Conservation (phyloP, 2,329 filamentous ascomycete genomes). For the Dothideomycetidae sp. region DNA sequence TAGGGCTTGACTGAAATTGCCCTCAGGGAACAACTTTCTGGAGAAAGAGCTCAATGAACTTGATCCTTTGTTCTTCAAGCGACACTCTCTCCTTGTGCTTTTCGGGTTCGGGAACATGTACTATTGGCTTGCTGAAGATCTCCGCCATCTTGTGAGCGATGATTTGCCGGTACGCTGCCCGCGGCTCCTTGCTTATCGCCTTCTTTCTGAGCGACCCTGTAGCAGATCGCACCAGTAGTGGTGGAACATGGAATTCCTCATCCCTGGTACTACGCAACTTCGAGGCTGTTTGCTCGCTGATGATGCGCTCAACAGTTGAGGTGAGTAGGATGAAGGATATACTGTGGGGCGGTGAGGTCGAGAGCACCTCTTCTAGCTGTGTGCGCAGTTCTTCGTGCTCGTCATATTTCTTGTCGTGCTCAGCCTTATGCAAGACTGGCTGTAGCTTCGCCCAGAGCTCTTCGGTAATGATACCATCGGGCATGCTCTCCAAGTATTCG, state of each 20-base stretch:
- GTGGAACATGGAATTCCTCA: conserved; percentile 15
- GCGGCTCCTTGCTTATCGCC: conserved; percentile 31
- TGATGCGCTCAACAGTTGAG: conserved; percentile 53
- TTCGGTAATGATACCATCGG: conserved; percentile 63
- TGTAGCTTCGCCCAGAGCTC: conserved; percentile 58
- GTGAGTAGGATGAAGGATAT: conserved; percentile 82
- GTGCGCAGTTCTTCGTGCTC: conserved; percentile 43
- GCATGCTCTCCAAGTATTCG: conserved; percentile 58
- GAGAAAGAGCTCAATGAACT: conserved; percentile 58
- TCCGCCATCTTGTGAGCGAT: conserved; percentile 50
- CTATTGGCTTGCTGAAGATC: conserved; percentile 49
- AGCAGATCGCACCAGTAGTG: conserved; percentile 15
- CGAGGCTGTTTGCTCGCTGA: conserved; percentile 36
- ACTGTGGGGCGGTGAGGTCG: conserved; percentile 60
- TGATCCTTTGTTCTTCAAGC: conserved; percentile 49
- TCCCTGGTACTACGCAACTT: conserved; percentile 13
- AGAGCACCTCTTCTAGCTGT: conserved; percentile 58
- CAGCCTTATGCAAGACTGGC: conserved; percentile 36
- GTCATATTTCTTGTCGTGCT: conserved; percentile 32
- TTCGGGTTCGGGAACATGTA: conserved; percentile 33
- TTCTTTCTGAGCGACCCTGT: conserved; percentile 22
- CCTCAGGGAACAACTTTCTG: conserved; percentile 21
- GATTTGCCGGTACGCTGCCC: conserved; percentile 42
- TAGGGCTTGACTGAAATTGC: conserved; percentile 10
- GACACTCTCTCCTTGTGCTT: conserved; percentile 46